Percentiles rank a stretch among this genome's conserved stretches.
These are phyloP conservation scores for Zygotorulaspora florentina DNA, from an alignment of 805 yeast genomes.

Conservation along the genomic window DNA sequence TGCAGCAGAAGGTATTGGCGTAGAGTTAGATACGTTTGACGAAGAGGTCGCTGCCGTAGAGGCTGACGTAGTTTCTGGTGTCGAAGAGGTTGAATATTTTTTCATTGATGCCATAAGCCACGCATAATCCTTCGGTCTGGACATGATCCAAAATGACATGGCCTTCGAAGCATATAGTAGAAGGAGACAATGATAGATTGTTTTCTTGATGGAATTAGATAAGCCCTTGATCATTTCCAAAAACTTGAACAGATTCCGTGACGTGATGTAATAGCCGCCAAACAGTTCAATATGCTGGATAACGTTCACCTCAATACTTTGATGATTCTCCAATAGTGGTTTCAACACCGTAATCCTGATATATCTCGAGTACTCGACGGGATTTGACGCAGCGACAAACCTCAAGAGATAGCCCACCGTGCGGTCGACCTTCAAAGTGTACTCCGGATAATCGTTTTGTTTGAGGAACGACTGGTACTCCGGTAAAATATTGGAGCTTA, in stretches of 20 bases:
- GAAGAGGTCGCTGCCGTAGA: neutral
- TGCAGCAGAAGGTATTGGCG: too few species aligned
- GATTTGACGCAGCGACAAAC: conserved; percentile 50
- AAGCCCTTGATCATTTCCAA: conserved; percentile 40
- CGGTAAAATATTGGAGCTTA: conserved; percentile 18
- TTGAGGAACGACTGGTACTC: conserved; percentile 17
- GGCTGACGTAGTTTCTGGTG: neutral
- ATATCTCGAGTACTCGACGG: conserved; percentile 39
- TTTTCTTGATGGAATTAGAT: conserved; percentile 38
- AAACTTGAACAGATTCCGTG: conserved; percentile 35
- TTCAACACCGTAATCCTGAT: conserved; percentile 18
- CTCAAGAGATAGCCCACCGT: conserved; percentile 35
- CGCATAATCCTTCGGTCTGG: conserved; percentile 45
- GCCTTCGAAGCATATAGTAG: conserved; percentile 45
- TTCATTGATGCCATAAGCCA: conserved; percentile 14
- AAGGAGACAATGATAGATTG: conserved; percentile 44
- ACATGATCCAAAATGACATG: conserved; percentile 46
- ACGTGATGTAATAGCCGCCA: conserved; percentile 41
- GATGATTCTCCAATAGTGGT: conserved; percentile 33
- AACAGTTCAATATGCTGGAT: conserved; percentile 42
- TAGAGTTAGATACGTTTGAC: neutral
- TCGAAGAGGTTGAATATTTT: neutral
- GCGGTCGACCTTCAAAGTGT: conserved; percentile 17
- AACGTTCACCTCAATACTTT: conserved; percentile 35
- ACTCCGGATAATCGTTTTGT: conserved; percentile 11